Evolutionary conservation across 176 grass and related monocot genomes (phyloP).

Genomic region (Carex littledalei): DNA sequence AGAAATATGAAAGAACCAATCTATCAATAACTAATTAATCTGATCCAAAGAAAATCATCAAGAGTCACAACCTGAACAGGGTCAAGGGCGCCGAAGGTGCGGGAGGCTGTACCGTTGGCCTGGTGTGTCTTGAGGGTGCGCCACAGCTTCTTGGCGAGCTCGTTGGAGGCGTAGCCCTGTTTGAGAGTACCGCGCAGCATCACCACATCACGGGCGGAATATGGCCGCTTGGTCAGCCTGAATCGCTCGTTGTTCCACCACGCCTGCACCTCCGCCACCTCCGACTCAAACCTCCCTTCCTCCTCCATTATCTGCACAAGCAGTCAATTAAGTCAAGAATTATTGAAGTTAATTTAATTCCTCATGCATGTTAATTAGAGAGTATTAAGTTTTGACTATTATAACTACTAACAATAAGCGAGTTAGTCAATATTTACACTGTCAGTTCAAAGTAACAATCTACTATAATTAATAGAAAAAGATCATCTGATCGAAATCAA

Average conservation of each 20-base stretch:
- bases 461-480: background rate
- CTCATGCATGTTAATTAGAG: background rate
- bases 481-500: background rate
- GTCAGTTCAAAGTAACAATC: background rate
- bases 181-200: constrained; percentile 85
- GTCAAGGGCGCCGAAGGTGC: constrained; percentile 87
- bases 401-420: background rate
- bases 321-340: background rate
- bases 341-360: background rate
- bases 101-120: constrained; percentile 62
- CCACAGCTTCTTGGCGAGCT: constrained; percentile 84
- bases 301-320: constrained; percentile 73
- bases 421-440: background rate
- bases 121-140: constrained; percentile 70
- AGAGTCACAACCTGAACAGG: constrained; percentile 45
- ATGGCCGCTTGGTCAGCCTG: constrained; percentile 64
- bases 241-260: constrained; percentile 85
- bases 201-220: constrained; percentile 62
- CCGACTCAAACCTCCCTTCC: constrained; percentile 79
- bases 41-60: background rate
- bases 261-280: constrained; percentile 65
- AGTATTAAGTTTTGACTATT: background rate
- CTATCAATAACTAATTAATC: background rate
- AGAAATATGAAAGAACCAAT: background rate
- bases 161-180: constrained; percentile 77